Evolutionary conservation across 192 early-diverging fungal species (phyloP).

Genomic region (Entomortierella lignicola): DNA sequence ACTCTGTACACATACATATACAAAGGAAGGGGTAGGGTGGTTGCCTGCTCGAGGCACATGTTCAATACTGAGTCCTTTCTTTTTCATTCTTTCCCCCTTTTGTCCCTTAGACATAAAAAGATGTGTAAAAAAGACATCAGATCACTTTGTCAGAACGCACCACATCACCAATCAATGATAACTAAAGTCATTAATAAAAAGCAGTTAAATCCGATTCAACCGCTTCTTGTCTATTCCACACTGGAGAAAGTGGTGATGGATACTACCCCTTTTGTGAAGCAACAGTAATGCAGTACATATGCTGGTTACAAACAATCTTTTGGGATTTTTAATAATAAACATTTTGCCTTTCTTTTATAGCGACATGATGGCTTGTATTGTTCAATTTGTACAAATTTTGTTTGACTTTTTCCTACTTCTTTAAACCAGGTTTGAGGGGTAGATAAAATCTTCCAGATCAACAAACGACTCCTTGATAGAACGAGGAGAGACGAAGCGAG

Average conservation of each 20-base stretch:
- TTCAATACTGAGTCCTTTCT: no score
- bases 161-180: no score
- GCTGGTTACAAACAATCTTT: not conserved
- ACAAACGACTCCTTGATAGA: constrained; percentile 96
- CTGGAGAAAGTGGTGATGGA: not conserved
- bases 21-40: no score
- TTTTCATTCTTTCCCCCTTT: not conserved
- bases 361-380: no score
- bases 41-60: no score
- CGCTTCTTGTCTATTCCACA: not conserved
- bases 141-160: no score
- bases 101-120: not conserved
- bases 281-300: no score
- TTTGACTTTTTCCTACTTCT: not conserved
- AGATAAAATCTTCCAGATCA: constrained; percentile 75
- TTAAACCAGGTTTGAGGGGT: constrained; percentile 80
- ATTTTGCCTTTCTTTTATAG: no score
- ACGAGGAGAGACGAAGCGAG: constrained; percentile 90
- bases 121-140: no score
- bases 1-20: not conserved
- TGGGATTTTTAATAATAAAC: not conserved
- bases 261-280: no score
- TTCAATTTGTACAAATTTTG: not conserved
- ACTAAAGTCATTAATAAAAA: no score
- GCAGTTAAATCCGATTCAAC: no score